These are phyloP conservation scores for Beta lomatogona DNA, from an alignment of 179 eudicot genomes.

Conservation along the genomic window DNA sequence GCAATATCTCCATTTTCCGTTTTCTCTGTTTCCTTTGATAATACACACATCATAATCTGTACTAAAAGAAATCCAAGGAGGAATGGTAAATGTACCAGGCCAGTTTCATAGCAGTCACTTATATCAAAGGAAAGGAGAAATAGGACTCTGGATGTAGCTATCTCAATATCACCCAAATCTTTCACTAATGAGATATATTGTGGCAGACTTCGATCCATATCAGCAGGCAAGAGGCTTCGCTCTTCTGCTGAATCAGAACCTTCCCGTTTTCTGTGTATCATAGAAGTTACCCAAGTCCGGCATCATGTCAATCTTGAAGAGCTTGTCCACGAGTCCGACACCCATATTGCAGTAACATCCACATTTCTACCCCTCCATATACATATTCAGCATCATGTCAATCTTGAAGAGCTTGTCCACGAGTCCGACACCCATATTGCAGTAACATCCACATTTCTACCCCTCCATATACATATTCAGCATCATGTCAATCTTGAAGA, in stretches of 20 bases:
- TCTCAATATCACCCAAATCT: slow-evolving; percentile 32
- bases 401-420: slow-evolving; percentile 30
- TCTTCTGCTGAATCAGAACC: slow-evolving; percentile 27
- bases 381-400: not conserved
- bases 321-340: slow-evolving; percentile 28
- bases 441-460: slow-evolving; percentile 33
- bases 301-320: slow-evolving; percentile 25
- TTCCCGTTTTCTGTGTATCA: slow-evolving; percentile 31
- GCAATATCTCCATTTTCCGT: not conserved
- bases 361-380: slow-evolving; percentile 31
- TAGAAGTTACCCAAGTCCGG: slow-evolving; percentile 24
- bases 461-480: slow-evolving; percentile 10
- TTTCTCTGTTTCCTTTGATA: not conserved
- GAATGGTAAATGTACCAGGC: no score
- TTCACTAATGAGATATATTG: slow-evolving; percentile 22
- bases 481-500: slow-evolving; percentile 25
- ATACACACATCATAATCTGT: not conserved
- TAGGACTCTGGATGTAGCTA: slow-evolving; percentile 30
- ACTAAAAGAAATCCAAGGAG: slow-evolving; percentile 23
- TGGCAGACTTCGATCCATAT: slow-evolving; percentile 20
- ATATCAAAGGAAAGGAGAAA: slow-evolving; percentile 30
- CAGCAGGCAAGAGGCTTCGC: slow-evolving; percentile 32
- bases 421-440: slow-evolving; percentile 27
- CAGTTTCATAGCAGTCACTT: not conserved
- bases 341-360: slow-evolving; percentile 29